These are phyloP conservation scores for Tremellales sp. DNA, from an alignment of 1,284 basidiomycete species.

Conservation along the genomic window DNA sequence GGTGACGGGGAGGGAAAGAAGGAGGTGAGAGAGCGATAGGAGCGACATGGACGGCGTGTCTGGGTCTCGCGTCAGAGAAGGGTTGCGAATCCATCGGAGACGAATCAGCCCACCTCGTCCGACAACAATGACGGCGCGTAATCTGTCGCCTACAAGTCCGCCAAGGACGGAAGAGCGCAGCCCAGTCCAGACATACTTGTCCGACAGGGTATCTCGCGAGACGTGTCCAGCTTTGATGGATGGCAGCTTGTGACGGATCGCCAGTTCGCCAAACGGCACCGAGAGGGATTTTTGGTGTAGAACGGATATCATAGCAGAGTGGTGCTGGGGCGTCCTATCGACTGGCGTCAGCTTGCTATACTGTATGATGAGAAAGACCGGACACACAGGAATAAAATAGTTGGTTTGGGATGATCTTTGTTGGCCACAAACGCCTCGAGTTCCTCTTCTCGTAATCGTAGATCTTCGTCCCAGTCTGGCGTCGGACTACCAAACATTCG, in stretches of 20 bases:
- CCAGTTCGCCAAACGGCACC: slow-evolving; percentile 28
- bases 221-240: slow-evolving; percentile 35
- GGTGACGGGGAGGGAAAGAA: slow-evolving; percentile 40
- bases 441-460: no score
- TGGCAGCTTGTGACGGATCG: slow-evolving; percentile 32
- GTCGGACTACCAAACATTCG: slow-evolving; percentile 32
- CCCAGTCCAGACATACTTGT: slow-evolving; percentile 29
- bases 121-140: slow-evolving; percentile 36
- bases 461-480: slow-evolving; percentile 18
- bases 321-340: slow-evolving; percentile 28
- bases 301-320: slow-evolving; percentile 23
- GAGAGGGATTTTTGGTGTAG: slow-evolving; percentile 21
- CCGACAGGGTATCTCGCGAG: slow-evolving; percentile 26
- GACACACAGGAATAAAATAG: slow-evolving; percentile 41
- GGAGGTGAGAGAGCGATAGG: slow-evolving; percentile 32
- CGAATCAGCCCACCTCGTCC: slow-evolving; percentile 26
- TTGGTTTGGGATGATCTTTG: slow-evolving; percentile 28
- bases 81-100: background rate
- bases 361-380: background rate
- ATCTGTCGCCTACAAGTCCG: slow-evolving; percentile 25
- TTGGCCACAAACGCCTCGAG: slow-evolving; percentile 26
- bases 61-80: background rate
- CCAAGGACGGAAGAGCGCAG: slow-evolving; percentile 23
- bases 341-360: slow-evolving; percentile 7
- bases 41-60: slow-evolving; percentile 16